These are phyloP conservation scores for Capsicum pubescens DNA, from an alignment of 257 asterid genomes.

Conservation along the genomic window DNA sequence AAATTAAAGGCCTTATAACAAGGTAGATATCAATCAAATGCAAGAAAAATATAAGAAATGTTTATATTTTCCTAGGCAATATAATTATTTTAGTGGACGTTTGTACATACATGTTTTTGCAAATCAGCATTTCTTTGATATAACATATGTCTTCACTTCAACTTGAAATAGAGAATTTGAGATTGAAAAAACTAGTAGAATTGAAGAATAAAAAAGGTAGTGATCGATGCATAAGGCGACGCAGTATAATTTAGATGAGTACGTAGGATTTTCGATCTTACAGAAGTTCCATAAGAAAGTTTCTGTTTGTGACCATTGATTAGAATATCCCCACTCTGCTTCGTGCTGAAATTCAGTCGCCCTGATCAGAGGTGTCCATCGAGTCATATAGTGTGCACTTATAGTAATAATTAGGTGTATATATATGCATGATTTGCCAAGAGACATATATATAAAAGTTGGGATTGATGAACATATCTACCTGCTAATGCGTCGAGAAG, in stretches of 20 bases:
- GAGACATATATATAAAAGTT: not conserved
- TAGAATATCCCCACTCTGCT: constrained; percentile 37
- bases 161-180: too few relatives aligned
- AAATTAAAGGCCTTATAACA: too few relatives aligned
- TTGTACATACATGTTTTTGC: too few relatives aligned
- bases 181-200: not conserved
- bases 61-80: too few relatives aligned
- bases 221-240: not conserved
- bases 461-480: not conserved
- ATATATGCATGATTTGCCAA: not conserved
- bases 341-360: constrained; percentile 23
- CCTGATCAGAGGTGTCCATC: constrained; percentile 23
- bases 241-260: not conserved
- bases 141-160: too few relatives aligned
- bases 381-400: not conserved
- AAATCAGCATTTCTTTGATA: too few relatives aligned
- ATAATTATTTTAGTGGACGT: too few relatives aligned
- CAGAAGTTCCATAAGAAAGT: constrained; percentile 42
- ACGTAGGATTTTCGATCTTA: not conserved
- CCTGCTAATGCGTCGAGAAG: too few relatives aligned
- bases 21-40: too few relatives aligned
- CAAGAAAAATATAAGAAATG: too few relatives aligned
- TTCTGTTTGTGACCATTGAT: constrained; percentile 37
- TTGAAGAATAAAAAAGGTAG: too few relatives aligned
- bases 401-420: too few relatives aligned